Percentiles rank a stretch among this genome's conserved stretches.
phyloP scores from a whole-genome alignment of 441 rosid species.

The Biscutella laevigata region DNA sequence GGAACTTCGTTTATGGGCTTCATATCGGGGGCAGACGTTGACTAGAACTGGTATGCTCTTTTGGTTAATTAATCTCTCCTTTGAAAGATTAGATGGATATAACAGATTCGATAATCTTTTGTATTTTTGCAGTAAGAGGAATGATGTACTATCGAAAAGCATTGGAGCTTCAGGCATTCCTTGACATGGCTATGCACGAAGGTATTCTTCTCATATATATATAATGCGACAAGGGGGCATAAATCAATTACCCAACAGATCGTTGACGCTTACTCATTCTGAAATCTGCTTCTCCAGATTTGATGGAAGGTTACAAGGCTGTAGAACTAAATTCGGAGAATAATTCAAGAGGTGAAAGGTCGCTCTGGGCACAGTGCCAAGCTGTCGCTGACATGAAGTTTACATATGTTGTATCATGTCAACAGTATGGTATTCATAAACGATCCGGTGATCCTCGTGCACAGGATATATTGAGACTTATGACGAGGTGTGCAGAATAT shows the following conservation, averaged over 20 bases:
- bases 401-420: conserved; percentile 93
- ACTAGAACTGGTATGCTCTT: conserved; percentile 73
- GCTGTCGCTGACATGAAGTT: conserved; percentile 99
- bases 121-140: conserved; percentile 68
- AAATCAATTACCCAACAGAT: neutral
- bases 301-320: conserved; percentile 98
- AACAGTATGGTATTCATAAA: conserved; percentile 88
- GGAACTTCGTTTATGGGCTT: conserved; percentile 95
- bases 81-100: conserved; percentile 7
- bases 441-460: conserved; percentile 85
- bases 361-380: conserved; percentile 84
- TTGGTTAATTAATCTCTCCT: neutral
- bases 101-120: conserved; percentile 12
- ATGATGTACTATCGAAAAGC: conserved; percentile 99
- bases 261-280: conserved; percentile 18
- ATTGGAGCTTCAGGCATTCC: conserved; percentile 98
- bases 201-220: conserved; percentile 35
- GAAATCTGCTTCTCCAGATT: conserved; percentile 40
- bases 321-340: conserved; percentile 67
- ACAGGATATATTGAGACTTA: conserved; percentile 80
- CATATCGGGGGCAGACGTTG: conserved; percentile 94
- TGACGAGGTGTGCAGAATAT: conserved; percentile 53
- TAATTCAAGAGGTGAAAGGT: conserved; percentile 63
- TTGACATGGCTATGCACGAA: conserved; percentile 97
- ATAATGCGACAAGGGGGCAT: neutral